phyloP scores from a whole-genome alignment of 2,329 filamentous ascomycete species.

The Diaporthe nobilis region DNA sequence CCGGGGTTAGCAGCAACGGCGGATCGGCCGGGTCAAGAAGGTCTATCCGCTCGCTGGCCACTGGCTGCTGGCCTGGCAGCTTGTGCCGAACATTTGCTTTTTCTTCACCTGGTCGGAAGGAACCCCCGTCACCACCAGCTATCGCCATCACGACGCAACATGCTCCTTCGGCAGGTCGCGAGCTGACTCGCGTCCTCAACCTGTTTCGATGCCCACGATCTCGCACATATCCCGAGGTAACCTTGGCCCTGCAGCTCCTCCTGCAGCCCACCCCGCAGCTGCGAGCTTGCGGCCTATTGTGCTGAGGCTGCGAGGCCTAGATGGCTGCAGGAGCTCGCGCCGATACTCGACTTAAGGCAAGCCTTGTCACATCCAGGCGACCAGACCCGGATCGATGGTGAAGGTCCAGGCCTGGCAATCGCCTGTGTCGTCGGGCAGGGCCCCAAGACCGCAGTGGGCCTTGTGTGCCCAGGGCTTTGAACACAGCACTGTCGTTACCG shows the following conservation, averaged over 20 bases:
- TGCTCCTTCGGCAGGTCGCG: slow-evolving; percentile 14
- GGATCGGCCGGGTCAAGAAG: slow-evolving; percentile 19
- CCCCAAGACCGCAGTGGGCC: background rate
- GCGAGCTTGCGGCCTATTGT: slow-evolving; percentile 17
- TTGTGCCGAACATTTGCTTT: slow-evolving; percentile 22
- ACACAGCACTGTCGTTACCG: background rate
- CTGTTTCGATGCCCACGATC: slow-evolving; percentile 31
- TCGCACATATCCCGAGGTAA: slow-evolving; percentile 31
- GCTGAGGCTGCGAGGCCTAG: background rate
- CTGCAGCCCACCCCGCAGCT: slow-evolving; percentile 38
- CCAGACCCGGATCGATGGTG: background rate
- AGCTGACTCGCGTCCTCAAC: slow-evolving; percentile 32
- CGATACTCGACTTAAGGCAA: slow-evolving; percentile 37
- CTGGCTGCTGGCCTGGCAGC: slow-evolving; percentile 21
- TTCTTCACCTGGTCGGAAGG: slow-evolving; percentile 19
- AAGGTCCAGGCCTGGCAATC: background rate
- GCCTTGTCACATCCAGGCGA: slow-evolving; percentile 37
- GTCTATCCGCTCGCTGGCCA: background rate
- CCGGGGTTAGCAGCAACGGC: slow-evolving; percentile 21
- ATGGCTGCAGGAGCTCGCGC: slow-evolving; percentile 29
- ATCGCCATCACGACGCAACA: background rate
- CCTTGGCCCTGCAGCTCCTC: slow-evolving; percentile 36
- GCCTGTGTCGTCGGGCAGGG: background rate
- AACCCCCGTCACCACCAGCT: slow-evolving; percentile 22
- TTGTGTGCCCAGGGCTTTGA: background rate